A percentile compares a stretch with the other conserved stretches of the same genome.
Conservation (phyloP, 495 filamentous ascomycete species). For the Talaromyces ruber region DNA sequence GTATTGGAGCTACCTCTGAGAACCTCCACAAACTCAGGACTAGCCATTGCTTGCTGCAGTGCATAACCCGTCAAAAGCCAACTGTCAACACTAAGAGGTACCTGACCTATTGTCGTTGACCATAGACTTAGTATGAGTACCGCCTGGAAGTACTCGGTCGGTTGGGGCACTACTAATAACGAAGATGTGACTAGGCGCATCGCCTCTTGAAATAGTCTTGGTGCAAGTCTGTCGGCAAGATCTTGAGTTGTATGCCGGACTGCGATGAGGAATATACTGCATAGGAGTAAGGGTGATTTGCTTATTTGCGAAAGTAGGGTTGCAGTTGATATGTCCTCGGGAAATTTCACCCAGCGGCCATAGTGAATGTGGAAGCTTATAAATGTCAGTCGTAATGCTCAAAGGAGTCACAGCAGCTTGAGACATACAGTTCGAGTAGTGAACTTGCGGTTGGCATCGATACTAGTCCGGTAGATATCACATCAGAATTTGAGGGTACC, state of each 20-base stretch:
- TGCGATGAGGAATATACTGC: conserved; percentile 34
- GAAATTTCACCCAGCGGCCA: conserved; percentile 34
- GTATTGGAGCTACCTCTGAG: background rate
- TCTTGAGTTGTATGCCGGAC: conserved; percentile 34
- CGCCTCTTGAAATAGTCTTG: conserved; percentile 29
- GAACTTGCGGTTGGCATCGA: background rate
- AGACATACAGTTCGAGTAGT: conserved; percentile 2
- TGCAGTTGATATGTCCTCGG: conserved; percentile 15
- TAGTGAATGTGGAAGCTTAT: conserved; percentile 17
- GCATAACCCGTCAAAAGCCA: conserved; percentile 40
- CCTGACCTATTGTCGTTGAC: conserved; percentile 40
- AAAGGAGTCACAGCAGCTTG: background rate
- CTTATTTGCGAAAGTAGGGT: conserved; percentile 20
- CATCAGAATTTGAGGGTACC: background rate
- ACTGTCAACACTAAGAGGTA: conserved; percentile 37
- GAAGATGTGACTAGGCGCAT: conserved; percentile 23
- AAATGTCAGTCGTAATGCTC: background rate
- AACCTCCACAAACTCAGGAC: conserved; percentile 23
- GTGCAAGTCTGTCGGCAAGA: conserved; percentile 25
- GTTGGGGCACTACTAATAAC: conserved; percentile 27
- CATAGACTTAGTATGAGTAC: conserved; percentile 34
- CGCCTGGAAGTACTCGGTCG: conserved; percentile 38
- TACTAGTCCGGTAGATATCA: conserved; percentile 3
- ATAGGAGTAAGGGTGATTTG: conserved; percentile 29
- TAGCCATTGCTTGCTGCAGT: conserved; percentile 31